Base-by-base conservation (phyloP, 306 rosid species). In the Abrus precatorius region DNA sequence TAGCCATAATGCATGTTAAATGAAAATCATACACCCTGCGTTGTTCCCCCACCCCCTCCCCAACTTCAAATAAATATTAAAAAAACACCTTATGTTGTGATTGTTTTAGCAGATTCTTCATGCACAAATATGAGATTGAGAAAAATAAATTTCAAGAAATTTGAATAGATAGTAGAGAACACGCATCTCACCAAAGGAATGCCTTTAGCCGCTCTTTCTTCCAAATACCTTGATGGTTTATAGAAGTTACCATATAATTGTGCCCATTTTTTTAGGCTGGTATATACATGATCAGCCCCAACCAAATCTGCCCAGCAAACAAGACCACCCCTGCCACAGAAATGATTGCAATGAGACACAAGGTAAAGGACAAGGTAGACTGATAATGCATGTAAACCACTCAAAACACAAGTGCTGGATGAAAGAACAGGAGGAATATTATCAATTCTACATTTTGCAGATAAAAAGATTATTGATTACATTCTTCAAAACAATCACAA, bases 251-350 rank as follows among this genome's bases (percentile, higher is more conserved):
- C 99, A 65, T 84, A 96, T 72, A 79, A 67, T 57, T 89, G 86
- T 14, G 93, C 71, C 99, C 99, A 96, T 88, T 89, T 92, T 78
- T 90, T 90, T 2, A 93, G 92, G 80, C 92, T 94, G 54, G 77
- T 36, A 81, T 96, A 93, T 34, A 96, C 49, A 84, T 89, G 96
- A 70, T 92, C 88, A 48, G 97, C 88, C 50, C 97, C 99, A 54
- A 96, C 92, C 78, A 83, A 27, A 82, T 93, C 99, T 54, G 89
- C 99, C 99, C 99, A 96, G 69, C 83, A 90, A 40, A 96, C 92
- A 89, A 93, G 76, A 72, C 98, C 99, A 27, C 99, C 99, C 74
- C 99, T 95, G 91, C 88, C 84, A 74, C 41, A 72, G 20, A 55
- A 56, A 48, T 38, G 57, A 57, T 54, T n/a, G 74, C 54, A 61